Evolutionary conservation across 306 rosid species (phyloP).

Genomic region (Ochetophila trinervis): DNA sequence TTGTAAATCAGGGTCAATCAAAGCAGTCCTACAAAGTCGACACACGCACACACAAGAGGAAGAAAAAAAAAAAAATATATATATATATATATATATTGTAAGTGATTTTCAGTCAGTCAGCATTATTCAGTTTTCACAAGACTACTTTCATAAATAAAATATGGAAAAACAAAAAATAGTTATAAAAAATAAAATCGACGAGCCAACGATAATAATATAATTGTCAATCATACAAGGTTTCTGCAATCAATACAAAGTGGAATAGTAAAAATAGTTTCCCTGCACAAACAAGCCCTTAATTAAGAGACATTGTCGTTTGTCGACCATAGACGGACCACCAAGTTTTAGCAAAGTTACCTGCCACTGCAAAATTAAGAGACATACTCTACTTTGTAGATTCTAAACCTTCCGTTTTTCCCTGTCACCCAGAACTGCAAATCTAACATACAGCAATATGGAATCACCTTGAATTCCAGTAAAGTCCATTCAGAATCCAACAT

Average conservation of each 20-base stretch:
- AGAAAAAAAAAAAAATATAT: too few species aligned
- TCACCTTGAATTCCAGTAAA: slow-evolving; percentile 29
- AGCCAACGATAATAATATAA: background rate
- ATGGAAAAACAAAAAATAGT: too few species aligned
- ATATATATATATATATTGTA: too few species aligned
- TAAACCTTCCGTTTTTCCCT: slow-evolving; percentile 43
- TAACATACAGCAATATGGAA: slow-evolving; percentile 20
- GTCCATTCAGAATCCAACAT: slow-evolving; percentile 20
- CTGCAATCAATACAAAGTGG: background rate
- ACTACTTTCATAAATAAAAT: too few species aligned
- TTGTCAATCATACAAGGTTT: background rate
- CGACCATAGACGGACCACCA: slow-evolving; percentile 22
- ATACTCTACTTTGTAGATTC: slow-evolving; percentile 32
- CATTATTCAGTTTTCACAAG: too few species aligned
- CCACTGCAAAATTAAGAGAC: slow-evolving; percentile 36
- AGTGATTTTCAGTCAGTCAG: too few species aligned
- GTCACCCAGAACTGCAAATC: slow-evolving; percentile 17
- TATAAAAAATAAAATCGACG: background rate
- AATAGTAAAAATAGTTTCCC: slow-evolving; percentile 31
- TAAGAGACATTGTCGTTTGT: background rate
- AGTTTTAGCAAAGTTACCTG: slow-evolving; percentile 15
- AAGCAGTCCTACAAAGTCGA: too few species aligned
- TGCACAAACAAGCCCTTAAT: slow-evolving; percentile 35
- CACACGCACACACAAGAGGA: too few species aligned
- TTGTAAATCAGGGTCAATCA: too few species aligned